Percentiles rank a stretch among this genome's conserved stretches.
Conservation (phyloP, 176 grass and related monocot species). For the Rhynchospora pubera region DNA sequence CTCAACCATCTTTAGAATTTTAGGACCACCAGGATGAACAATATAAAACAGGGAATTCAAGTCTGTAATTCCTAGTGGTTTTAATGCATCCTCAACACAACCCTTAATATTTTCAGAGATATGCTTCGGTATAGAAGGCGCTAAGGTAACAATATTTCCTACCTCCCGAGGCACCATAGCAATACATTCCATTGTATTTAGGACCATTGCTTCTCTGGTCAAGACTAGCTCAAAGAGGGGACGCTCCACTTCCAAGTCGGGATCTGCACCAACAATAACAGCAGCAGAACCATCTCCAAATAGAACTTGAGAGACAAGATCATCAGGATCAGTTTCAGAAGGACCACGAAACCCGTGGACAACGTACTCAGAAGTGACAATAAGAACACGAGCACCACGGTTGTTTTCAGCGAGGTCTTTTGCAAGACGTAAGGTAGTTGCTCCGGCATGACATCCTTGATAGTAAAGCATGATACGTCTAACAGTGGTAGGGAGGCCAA, state of each 20-base stretch:
- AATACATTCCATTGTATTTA: constrained; percentile 5
- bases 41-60: constrained; percentile 63
- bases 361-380: constrained; percentile 36
- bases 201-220: constrained; percentile 22
- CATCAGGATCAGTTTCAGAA: constrained; percentile 12
- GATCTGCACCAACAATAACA: constrained; percentile 30
- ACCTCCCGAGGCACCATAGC: background rate
- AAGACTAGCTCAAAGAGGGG: constrained; percentile 41
- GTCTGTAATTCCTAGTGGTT: background rate
- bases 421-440: background rate
- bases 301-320: constrained; percentile 18
- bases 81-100: background rate
- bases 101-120: background rate
- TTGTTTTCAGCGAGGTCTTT: constrained; percentile 23
- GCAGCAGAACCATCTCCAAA: background rate
- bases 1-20: background rate
- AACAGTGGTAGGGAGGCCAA: constrained; percentile 42
- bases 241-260: constrained; percentile 11
- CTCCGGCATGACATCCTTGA: background rate
- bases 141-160: constrained; percentile 11
- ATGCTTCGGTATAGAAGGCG: background rate
- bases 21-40: background rate
- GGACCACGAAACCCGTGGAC: constrained; percentile 32
- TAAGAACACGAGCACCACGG: constrained; percentile 41
- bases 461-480: constrained; percentile 27